Evolutionary conservation across 805 yeast genomes (phyloP), one percentile per base, ranked within the genome.

Genomic region (Ogataea glucozyma): DNA sequence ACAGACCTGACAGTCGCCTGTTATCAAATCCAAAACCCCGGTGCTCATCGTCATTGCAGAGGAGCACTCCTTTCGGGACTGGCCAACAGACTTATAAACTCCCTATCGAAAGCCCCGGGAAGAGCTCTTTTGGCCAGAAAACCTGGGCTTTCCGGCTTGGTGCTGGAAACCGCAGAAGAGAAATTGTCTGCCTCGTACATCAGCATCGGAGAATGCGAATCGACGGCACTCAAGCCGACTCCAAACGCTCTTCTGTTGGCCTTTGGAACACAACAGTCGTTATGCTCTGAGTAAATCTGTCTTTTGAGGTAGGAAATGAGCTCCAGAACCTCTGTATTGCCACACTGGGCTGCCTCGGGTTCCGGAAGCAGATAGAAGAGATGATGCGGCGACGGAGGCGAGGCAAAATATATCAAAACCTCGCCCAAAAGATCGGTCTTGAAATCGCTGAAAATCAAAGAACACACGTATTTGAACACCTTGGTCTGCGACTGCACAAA

Each of bases 381-480:
- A 14, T 47, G 40, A 43, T 58, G 64, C 0, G 61, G 61, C 2
- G 60, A 51, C 6, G 60, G 56, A 2, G 58, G 53, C 8, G 48
- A 47, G 2, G 57, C 41, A 24, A 57, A 58, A 38, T 48, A 52
- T 23, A 57, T 38, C 22, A 60, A 38, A 17, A 57, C 60, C 21
- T 59, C 60, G 8, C 54, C 48, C 4, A 60, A 26, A 14, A 59
- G 43, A 12, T 51, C 54, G 4, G 48, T 40, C 32, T 52, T 51
- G 38, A 45, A 31, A 2, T 62, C 61, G 6, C 51, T 40, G 6
- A 37, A 19, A 11, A 53, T 35, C 23, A 57, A 37, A 4, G 38
- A 32, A 18, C 47, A 29, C 1, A 50, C 42, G 27, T 46, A 48
- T 29, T 50, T 53, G 42, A 51, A 62, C 10, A 61, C 27, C n/a